Percentiles rank a stretch among this genome's conserved stretches.
Evolutionary conservation across 2,329 filamentous ascomycete genomes (phyloP).

Genomic region (Fusarium clavum): DNA sequence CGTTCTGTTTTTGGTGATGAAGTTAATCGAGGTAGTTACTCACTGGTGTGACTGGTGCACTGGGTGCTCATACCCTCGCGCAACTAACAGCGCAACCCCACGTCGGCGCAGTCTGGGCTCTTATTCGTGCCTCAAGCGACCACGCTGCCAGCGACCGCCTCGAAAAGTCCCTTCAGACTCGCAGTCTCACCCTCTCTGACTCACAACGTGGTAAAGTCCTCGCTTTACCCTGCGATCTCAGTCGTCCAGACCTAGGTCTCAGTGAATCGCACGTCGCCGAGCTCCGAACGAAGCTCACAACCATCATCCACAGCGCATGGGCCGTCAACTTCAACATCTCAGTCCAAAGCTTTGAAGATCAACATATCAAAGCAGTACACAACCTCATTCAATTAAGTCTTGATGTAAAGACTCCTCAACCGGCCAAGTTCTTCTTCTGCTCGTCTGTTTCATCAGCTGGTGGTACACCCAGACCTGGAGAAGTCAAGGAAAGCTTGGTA

Average conservation of each 20-base stretch:
- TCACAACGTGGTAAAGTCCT: slow-evolving; percentile 44
- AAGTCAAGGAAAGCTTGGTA: slow-evolving; percentile 51
- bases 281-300: slow-evolving; percentile 51
- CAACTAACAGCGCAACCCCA: slow-evolving; percentile 68
- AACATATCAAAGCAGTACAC: slow-evolving; percentile 59
- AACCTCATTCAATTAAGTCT: slow-evolving; percentile 59
- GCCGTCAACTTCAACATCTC: slow-evolving; percentile 67
- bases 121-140: slow-evolving; percentile 33
- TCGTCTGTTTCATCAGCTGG: slow-evolving; percentile 57
- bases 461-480: slow-evolving; percentile 48
- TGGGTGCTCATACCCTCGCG: slow-evolving; percentile 69
- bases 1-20: accelerated
- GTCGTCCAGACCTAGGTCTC: slow-evolving; percentile 34
- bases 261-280: slow-evolving; percentile 43
- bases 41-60: slow-evolving; percentile 71
- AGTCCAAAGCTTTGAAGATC: slow-evolving; percentile 61
- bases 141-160: slow-evolving; percentile 20
- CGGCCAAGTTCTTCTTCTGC: slow-evolving; percentile 60
- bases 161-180: slow-evolving; percentile 17
- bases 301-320: slow-evolving; percentile 65
- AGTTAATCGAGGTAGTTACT: slow-evolving; percentile 53
- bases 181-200: slow-evolving; percentile 2
- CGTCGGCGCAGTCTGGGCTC: slow-evolving; percentile 60
- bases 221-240: slow-evolving; percentile 36
- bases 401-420: not conserved